Evolutionary conservation across 108 stramenopile genomes (phyloP), one percentile per base, ranked within the genome.

Genomic region (Cylindrotheca fusiformis): DNA sequence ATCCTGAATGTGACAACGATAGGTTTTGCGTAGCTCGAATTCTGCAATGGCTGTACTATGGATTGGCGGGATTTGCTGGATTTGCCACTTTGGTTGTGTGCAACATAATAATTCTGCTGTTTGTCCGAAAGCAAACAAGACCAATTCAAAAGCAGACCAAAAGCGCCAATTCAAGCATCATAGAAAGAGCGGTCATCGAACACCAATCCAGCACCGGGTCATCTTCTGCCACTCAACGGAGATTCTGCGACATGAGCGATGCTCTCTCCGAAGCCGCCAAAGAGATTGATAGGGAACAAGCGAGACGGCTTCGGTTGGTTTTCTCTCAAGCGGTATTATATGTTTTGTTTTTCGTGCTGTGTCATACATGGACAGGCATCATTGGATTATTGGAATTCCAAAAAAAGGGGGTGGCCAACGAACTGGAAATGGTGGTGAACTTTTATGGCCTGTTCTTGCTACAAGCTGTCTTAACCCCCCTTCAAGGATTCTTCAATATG

Each of bases 401-500:
- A 41, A 14, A 14, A 10, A 14, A 41, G 10, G 14, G 10, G 14
- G 6, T 21, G 1, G 44, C 32, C 12, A 20, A 56, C 6, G 63
- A 71, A 51, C 26, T 41, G 36, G 14, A 6, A 6, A 41, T 41
- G 36, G 6, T 41, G 36, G 36, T 41, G 10, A 6, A 14, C 6
- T 10, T 14, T 14, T 41, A 10, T 41, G 10, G 10, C 36, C 6
- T 41, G 10, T 41, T 41, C 14, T 41, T 41, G 36, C 14, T 41
- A 14, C 36, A 41, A 14, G 6, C 36, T 14, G 14, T 41, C 36
- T 56, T 53, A 44, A 62, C 76, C 21, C 65, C 65, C 6, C 41
- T 67, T 27, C 65, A 67, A 67, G 65, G 65, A 21, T 67, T 67
- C 28, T 49, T 57, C 18, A 67, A 67, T 47, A 55, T 56, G 20